Conservation (phyloP, 192 early-diverging fungal genomes). For the Coemansia sp. region DNA sequence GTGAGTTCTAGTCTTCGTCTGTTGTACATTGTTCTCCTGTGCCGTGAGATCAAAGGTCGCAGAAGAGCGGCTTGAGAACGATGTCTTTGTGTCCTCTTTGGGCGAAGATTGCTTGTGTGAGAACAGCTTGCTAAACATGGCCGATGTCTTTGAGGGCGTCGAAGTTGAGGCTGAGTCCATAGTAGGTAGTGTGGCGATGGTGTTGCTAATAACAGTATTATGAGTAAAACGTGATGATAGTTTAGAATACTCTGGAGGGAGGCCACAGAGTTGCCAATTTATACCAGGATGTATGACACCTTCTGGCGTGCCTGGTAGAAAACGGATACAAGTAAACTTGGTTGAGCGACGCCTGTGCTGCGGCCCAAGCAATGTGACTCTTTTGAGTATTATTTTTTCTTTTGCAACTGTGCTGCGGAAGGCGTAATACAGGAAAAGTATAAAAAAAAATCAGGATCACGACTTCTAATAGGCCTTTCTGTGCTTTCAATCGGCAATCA, state of each 20-base stretch:
- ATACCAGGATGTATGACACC: neutral
- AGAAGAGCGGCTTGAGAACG: conserved; percentile 14
- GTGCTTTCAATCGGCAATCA: neutral
- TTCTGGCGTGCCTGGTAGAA: neutral
- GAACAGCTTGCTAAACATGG: conserved; percentile 5
- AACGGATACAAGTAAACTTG: neutral
- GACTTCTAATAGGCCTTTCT: neutral
- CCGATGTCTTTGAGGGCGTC: neutral
- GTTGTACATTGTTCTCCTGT: neutral
- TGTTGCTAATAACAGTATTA: neutral
- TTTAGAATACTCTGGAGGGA: neutral
- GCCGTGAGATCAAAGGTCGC: conserved; percentile 5
- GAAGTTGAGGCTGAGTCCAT: neutral
- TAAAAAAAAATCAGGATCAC: neutral
- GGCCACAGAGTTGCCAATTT: neutral
- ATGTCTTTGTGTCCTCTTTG: neutral
- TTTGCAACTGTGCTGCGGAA: conserved; percentile 6
- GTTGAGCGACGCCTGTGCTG: neutral
- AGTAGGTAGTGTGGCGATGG: neutral
- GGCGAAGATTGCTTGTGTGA: neutral
- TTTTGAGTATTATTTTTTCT: neutral
- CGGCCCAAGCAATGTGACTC: neutral
- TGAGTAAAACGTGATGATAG: neutral
- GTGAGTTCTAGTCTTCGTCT: neutral
- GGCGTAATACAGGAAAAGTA: neutral